These are phyloP conservation scores for Physcomitrellopsis africana DNA, from an alignment of 225 moss, liverwort and hornwort species.

Conservation along the genomic window DNA sequence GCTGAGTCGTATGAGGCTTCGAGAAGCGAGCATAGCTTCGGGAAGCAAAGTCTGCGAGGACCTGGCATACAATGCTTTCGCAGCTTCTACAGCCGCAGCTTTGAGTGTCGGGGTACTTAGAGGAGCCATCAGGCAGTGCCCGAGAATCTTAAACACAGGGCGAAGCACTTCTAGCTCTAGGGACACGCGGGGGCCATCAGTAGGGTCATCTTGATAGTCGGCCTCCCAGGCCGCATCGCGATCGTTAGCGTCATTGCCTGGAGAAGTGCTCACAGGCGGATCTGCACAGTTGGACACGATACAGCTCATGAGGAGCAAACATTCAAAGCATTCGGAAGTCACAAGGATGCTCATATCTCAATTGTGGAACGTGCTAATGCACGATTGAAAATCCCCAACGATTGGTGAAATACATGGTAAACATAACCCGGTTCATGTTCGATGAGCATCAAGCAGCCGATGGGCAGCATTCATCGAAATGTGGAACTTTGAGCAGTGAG, in stretches of 20 bases:
- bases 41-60: conserved; percentile 74
- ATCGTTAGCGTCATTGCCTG: conserved; percentile 38
- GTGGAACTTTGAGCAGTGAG: background rate
- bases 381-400: background rate
- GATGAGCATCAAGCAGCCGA: background rate
- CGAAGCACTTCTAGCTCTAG: conserved; percentile 80
- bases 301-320: background rate
- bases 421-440: background rate
- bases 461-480: background rate
- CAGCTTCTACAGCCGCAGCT: conserved; percentile 61
- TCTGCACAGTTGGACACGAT: conserved; percentile 32
- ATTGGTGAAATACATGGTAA: background rate
- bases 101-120: conserved; percentile 53
- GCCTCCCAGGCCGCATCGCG: conserved; percentile 56
- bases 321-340: background rate
- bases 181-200: conserved; percentile 61
- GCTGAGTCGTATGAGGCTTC: conserved; percentile 82
- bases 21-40: conserved; percentile 88
- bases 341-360: background rate
- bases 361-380: background rate
- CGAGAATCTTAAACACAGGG: conserved; percentile 85
- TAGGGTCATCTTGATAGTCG: conserved; percentile 50
- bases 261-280: conserved; percentile 29
- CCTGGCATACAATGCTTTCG: conserved; percentile 82
- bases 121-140: conserved; percentile 87